phyloP scores from a whole-genome alignment of 768 basidiomycete genomes.

The Cubamyces lactineus region DNA sequence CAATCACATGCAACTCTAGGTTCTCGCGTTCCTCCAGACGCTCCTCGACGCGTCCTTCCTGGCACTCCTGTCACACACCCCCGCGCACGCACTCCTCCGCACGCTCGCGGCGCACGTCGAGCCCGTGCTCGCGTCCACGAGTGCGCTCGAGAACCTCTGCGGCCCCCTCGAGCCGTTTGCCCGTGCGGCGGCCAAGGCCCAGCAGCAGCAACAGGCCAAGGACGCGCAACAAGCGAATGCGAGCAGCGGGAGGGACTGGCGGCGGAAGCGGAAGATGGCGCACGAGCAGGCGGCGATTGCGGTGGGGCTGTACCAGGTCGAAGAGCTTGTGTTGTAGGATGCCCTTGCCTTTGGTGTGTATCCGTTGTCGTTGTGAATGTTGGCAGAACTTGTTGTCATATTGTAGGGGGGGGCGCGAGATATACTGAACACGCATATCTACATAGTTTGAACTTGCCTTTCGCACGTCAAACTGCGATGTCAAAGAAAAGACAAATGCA shows the following conservation, averaged over 20 bases:
- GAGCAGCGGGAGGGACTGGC: conserved; percentile 36
- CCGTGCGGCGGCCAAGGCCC: conserved; percentile 47
- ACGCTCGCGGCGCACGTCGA: conserved; percentile 53
- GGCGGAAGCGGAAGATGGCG: conserved; percentile 49
- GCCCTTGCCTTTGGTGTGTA: background rate
- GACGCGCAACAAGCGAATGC: conserved; percentile 12
- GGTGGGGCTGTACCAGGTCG: conserved; percentile 71
- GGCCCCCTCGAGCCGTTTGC: conserved; percentile 68
- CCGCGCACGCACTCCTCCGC: conserved; percentile 57
- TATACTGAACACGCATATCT: no score
- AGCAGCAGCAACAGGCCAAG: conserved; percentile 30
- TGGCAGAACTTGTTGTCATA: no score
- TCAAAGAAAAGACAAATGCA: no score
- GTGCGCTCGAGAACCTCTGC: conserved; percentile 56
- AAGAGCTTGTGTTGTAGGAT: conserved; percentile 51
- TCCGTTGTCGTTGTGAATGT: background rate
- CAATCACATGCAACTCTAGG: conserved; percentile 39
- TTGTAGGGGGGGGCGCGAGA: no score
- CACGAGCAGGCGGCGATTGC: conserved; percentile 54
- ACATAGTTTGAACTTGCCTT: no score
- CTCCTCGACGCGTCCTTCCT: conserved; percentile 77
- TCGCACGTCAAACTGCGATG: no score
- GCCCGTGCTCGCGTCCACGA: conserved; percentile 55
- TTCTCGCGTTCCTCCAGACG: conserved; percentile 61
- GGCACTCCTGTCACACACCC: conserved; percentile 62